Base-by-base conservation (phyloP, 257 asterid species). In the Lithospermum erythrorhizon region DNA sequence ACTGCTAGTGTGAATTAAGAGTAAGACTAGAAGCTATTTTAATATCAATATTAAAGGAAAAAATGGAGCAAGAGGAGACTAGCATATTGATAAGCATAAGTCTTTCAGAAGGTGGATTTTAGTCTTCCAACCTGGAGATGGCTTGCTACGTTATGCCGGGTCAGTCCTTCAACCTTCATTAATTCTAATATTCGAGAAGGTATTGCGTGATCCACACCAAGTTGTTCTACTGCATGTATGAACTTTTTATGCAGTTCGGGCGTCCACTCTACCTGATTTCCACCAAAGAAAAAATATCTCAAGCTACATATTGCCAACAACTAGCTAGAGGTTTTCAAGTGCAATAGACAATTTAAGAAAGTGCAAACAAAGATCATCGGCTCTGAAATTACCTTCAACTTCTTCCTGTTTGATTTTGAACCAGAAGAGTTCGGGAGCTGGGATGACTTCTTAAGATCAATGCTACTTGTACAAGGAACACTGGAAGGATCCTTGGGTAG, bases 121-220 rank as follows among this genome's bases (percentile, higher is more conserved):
- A 14, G 25, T 35, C 55, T 20, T 66, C 64, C 27, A 61, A 79
- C 85, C 82, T 79, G 85, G 53, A 79, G 82, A 74, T 79, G 85
- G 73, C 85, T 79, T 19, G 85, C 85, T 55, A 79, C 61, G n/a
- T 79, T 76, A 63, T 79, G 85, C 54, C 82, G 67, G 4, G 82
- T 79, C 57, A 79, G 71, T 49, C 82, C 82, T 60, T 76, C 82
- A 20, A 79, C 78, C 62, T 76, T 76, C 85, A 79, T 79, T 63
- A 79, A 53, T 25, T 79, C 85, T 27, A 79, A 73, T 56, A 79
- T 79, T 52, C 85, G 71, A n/a, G 85, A 79, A 71, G 85, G 85
- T 37, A 79, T 76, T 59, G 85, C 85, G 56, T 76, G 82, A 76
- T 79, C 85, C 17, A 79, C 70, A 29, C 85, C 82, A 9, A 79